Evolutionary conservation across 768 basidiomycete species (phyloP).

Genomic region (Clathrus columnatus): DNA sequence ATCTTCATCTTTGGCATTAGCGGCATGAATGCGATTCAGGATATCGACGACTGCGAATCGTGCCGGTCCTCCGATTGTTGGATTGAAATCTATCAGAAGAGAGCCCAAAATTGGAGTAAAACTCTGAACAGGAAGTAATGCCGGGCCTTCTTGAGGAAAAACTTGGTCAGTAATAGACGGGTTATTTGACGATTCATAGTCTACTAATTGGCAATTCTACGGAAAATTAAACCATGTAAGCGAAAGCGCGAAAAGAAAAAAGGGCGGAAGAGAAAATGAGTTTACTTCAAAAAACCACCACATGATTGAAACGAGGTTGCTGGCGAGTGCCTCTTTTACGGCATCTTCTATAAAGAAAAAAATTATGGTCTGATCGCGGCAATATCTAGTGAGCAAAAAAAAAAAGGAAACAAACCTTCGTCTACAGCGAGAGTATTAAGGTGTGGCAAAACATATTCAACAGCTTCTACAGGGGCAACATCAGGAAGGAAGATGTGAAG

Average conservation of each 20-base stretch:
- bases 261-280: not conserved
- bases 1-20: slow-evolving; percentile 37
- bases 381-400: not conserved
- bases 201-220: slow-evolving; percentile 60
- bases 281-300: slow-evolving; percentile 74
- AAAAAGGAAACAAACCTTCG: slow-evolving; percentile 46
- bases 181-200: slow-evolving; percentile 33
- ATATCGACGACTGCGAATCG: slow-evolving; percentile 73
- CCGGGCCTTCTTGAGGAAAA: slow-evolving; percentile 23
- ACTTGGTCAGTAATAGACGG: slow-evolving; percentile 1
- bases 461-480: slow-evolving; percentile 78
- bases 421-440: slow-evolving; percentile 78
- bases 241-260: not conserved
- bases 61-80: slow-evolving; percentile 61
- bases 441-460: slow-evolving; percentile 90
- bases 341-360: slow-evolving; percentile 50
- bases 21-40: slow-evolving; percentile 57
- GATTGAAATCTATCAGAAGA: slow-evolving; percentile 73
- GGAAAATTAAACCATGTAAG: not conserved
- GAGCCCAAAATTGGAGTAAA: slow-evolving; percentile 91
- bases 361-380: not conserved
- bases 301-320: slow-evolving; percentile 69
- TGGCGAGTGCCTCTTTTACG: slow-evolving; percentile 81
- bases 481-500: slow-evolving; percentile 67
- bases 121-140: slow-evolving; percentile 63